Evolutionary conservation across 495 filamentous ascomycete genomes (phyloP).

Genomic region (Xylaria nigripes): DNA sequence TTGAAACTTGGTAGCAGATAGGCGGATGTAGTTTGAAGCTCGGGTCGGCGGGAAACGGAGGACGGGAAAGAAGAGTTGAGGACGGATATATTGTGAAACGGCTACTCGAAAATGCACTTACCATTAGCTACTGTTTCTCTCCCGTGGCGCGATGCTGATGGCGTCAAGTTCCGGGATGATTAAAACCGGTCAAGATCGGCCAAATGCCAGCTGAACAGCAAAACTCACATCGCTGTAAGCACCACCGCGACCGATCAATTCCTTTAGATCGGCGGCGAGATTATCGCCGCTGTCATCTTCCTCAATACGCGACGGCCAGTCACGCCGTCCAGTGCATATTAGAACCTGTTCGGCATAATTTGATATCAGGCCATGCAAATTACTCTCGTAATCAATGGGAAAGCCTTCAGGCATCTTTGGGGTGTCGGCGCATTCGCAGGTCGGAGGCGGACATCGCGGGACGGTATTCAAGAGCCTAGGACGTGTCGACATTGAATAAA

Average conservation of each 20-base stretch:
- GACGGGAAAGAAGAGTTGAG: conserved; percentile 62
- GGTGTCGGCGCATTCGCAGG: conserved; percentile 59
- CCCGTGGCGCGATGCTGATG: neutral
- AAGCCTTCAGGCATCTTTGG: conserved; percentile 57
- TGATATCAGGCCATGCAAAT: conserved; percentile 66
- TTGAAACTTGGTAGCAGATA: conserved; percentile 73
- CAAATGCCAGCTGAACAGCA: conserved; percentile 3
- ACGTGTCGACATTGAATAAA: neutral
- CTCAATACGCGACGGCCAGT: conserved; percentile 72
- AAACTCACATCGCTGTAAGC: conserved; percentile 62
- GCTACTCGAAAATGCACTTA: conserved; percentile 41
- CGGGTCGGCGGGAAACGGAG: conserved; percentile 27
- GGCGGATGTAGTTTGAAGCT: conserved; percentile 48
- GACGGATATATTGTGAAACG: conserved; percentile 67
- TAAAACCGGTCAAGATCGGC: conserved; percentile 11
- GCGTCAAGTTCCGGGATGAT: neutral
- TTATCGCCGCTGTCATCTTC: conserved; percentile 47
- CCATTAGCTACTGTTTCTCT: conserved; percentile 13
- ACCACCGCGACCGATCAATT: conserved; percentile 56
- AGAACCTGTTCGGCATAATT: conserved; percentile 76
- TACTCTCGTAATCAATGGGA: conserved; percentile 64
- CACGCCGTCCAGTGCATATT: conserved; percentile 65
- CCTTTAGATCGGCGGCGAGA: conserved; percentile 63
- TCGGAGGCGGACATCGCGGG: conserved; percentile 60
- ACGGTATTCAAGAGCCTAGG: conserved; percentile 39